Conservation (phyloP, 2,329 filamentous ascomycete species). For the Paracoccidioides lutzii region DNA sequence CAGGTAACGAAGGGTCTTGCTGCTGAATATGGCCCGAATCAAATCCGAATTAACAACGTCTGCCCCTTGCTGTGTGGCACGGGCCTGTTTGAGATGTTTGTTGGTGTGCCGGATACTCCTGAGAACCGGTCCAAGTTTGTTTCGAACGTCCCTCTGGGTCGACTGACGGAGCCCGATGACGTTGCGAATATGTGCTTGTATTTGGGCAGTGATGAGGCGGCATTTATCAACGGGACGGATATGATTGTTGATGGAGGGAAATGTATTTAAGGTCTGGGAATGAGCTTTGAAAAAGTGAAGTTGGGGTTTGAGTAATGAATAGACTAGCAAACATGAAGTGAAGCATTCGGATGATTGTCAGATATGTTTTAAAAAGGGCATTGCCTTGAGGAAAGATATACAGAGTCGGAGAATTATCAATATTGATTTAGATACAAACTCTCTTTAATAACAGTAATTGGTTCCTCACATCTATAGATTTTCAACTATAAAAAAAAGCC, state of each 20-base stretch:
- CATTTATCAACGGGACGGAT: slow-evolving; percentile 60
- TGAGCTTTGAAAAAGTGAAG: no score
- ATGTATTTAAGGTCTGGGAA: slow-evolving; percentile 18
- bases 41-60: slow-evolving; percentile 61
- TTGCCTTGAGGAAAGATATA: no score
- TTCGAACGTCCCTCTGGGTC: slow-evolving; percentile 32
- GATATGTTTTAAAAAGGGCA: no score
- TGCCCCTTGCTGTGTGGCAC: slow-evolving; percentile 57
- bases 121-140: slow-evolving; percentile 35
- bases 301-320: no score
- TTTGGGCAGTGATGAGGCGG: slow-evolving; percentile 57
- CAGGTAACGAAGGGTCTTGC: slow-evolving; percentile 54
- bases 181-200: slow-evolving; percentile 60
- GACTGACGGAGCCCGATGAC: slow-evolving; percentile 40
- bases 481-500: no score
- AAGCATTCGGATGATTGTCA: no score
- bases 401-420: no score
- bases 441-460: no score
- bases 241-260: slow-evolving; percentile 50
- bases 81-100: slow-evolving; percentile 41
- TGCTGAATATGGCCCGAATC: slow-evolving; percentile 57
- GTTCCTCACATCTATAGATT: no score
- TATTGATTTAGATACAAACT: no score
- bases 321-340: no score
- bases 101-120: slow-evolving; percentile 31